Evolutionary conservation across 78 protist species (phyloP).

Genomic region (Tieghemostelium lacteum): DNA sequence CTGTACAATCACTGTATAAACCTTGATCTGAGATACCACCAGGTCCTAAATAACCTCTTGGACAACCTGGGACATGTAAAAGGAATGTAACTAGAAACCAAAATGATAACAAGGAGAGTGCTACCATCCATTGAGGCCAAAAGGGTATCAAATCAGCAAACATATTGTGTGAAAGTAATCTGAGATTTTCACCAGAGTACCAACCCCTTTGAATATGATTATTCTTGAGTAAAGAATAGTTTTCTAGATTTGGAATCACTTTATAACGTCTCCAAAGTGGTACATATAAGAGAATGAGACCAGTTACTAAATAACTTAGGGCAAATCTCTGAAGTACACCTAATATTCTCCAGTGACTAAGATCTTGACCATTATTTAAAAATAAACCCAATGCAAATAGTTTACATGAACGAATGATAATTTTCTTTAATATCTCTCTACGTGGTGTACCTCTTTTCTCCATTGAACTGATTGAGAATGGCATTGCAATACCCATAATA

Average conservation of each 20-base stretch:
- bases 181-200: background rate
- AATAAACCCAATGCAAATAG: slow-evolving; percentile 83
- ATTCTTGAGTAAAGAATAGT: background rate
- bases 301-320: slow-evolving; percentile 71
- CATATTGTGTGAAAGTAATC: background rate
- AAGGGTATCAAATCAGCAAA: slow-evolving; percentile 68
- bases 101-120: slow-evolving; percentile 19
- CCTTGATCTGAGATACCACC: slow-evolving; percentile 79
- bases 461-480: slow-evolving; percentile 75
- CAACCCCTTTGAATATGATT: no score
- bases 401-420: slow-evolving; percentile 47
- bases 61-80: slow-evolving; percentile 82
- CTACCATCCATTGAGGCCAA: slow-evolving; percentile 59
- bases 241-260: background rate
- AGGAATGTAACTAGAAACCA: slow-evolving; percentile 68
- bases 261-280: slow-evolving; percentile 50
- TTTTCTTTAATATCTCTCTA: slow-evolving; percentile 3
- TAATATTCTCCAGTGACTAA: slow-evolving; percentile 77
- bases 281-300: slow-evolving; percentile 37
- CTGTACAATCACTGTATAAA: slow-evolving; percentile 75
- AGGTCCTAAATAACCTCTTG: slow-evolving; percentile 85
- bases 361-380: slow-evolving; percentile 52
- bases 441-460: slow-evolving; percentile 51
- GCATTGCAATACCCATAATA: slow-evolving; percentile 88
- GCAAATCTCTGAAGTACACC: slow-evolving; percentile 89